Percentiles rank a stretch among this genome's conserved stretches.
Evolutionary conservation across 2,329 filamentous ascomycete species (phyloP).

Genomic region (Dryadomyces quercus-mongolicae): DNA sequence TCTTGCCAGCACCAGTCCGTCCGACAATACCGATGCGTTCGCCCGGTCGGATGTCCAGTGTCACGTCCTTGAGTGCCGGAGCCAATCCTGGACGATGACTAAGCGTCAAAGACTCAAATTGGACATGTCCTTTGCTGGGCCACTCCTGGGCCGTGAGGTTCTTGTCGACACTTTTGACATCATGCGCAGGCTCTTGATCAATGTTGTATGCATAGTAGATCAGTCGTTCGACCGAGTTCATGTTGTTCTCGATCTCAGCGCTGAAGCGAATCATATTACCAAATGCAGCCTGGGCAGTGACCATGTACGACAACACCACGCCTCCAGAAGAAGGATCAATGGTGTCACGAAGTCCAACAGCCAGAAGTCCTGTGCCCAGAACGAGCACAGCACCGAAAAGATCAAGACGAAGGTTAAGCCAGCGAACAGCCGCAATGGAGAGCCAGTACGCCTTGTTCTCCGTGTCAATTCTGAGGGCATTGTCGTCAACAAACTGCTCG

Average conservation of each 20-base stretch:
- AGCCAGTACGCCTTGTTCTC: slow-evolving; percentile 86
- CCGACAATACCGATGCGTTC: slow-evolving; percentile 96
- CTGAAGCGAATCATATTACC: slow-evolving; percentile 93
- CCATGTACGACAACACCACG: slow-evolving; percentile 86
- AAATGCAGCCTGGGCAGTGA: slow-evolving; percentile 50
- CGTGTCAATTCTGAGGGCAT: slow-evolving; percentile 74
- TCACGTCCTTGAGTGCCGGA: slow-evolving; percentile 69
- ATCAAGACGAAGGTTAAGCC: slow-evolving; percentile 88
- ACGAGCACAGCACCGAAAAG: slow-evolving; percentile 79
- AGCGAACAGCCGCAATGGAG: slow-evolving; percentile 89
- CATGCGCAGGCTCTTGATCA: slow-evolving; percentile 65
- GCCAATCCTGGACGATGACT: slow-evolving; percentile 83
- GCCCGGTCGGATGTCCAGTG: slow-evolving; percentile 69
- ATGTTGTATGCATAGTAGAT: slow-evolving; percentile 75
- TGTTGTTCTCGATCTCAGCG: slow-evolving; percentile 91
- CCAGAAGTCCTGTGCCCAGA: slow-evolving; percentile 85
- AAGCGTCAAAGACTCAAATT: slow-evolving; percentile 80
- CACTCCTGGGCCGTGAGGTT: slow-evolving; percentile 66
- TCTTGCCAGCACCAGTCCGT: slow-evolving; percentile 90
- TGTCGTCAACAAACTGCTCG: slow-evolving; percentile 82
- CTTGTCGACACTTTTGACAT: slow-evolving; percentile 52
- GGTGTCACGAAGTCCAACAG: slow-evolving; percentile 67
- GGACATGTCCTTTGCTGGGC: slow-evolving; percentile 73
- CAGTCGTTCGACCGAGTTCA: slow-evolving; percentile 96
- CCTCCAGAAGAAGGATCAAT: slow-evolving; percentile 87